A percentile compares a stretch with the other conserved stretches of the same genome.
These are phyloP conservation scores for Chaetomiaceae sp. DNA, from an alignment of 2,329 filamentous ascomycete genomes.

Conservation along the genomic window DNA sequence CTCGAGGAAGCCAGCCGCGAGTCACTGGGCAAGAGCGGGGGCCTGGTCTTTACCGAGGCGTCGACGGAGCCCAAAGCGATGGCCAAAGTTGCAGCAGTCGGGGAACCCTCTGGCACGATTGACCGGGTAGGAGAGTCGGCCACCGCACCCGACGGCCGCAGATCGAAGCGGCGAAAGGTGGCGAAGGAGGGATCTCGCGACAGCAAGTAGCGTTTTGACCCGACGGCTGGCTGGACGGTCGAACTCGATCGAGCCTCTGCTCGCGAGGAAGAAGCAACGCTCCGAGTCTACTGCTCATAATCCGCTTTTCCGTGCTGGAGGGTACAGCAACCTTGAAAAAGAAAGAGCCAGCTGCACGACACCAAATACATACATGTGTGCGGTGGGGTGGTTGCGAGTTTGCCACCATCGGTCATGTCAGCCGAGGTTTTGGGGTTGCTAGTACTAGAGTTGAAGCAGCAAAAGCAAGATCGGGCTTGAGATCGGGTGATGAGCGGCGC, in stretches of 20 bases:
- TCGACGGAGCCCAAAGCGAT: constrained; percentile 24
- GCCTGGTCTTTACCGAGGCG: constrained; percentile 65
- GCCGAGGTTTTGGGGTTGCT: background rate
- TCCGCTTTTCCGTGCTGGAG: too few relatives aligned
- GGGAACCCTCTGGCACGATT: background rate
- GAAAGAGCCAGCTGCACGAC: background rate
- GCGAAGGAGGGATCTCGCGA: background rate
- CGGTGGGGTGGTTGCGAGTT: background rate
- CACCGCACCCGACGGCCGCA: background rate
- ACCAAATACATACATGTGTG: background rate
- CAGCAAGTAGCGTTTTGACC: background rate
- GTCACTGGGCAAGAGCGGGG: constrained; percentile 56
- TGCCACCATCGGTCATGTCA: background rate
- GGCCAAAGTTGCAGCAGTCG: background rate
- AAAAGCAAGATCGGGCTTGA: too few relatives aligned
- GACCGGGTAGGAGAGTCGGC: background rate
- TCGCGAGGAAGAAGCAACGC: constrained; percentile 6
- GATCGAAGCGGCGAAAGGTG: constrained; percentile 11
- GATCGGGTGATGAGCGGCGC: too few relatives aligned
- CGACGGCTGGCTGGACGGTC: too few relatives aligned
- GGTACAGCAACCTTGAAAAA: background rate
- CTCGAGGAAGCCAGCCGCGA: constrained; percentile 63
- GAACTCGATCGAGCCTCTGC: background rate
- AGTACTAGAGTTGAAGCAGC: too few relatives aligned
- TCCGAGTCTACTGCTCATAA: background rate